These are phyloP conservation scores for Dryadomyces sulphureus DNA, from an alignment of 2,329 filamentous ascomycete genomes.

Conservation along the genomic window DNA sequence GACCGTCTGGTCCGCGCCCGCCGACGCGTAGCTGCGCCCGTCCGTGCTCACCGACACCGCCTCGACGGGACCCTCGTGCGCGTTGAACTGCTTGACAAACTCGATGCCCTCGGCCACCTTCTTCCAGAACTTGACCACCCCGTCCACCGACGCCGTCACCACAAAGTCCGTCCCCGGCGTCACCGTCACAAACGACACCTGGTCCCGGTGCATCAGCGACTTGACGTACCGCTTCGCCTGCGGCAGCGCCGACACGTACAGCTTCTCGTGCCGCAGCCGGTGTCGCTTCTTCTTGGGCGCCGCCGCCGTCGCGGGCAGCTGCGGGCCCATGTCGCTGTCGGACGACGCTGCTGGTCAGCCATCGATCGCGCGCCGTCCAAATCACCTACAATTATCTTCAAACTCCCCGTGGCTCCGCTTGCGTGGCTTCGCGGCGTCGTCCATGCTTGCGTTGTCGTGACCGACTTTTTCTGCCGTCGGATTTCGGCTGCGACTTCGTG, in stretches of 20 bases:
- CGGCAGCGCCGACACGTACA: constrained; percentile 84
- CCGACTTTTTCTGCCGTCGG: too few relatives aligned
- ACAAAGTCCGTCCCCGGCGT: constrained; percentile 89
- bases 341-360: too few relatives aligned
- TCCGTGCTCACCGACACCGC: constrained; percentile 78
- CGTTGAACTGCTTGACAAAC: constrained; percentile 95
- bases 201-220: constrained; percentile 97
- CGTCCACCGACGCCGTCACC: constrained; percentile 84
- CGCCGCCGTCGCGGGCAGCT: constrained; percentile 63
- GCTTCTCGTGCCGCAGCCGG: constrained; percentile 83
- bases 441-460: constrained; percentile 4
- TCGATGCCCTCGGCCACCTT: constrained; percentile 82
- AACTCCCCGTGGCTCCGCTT: constrained; percentile 45
- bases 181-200: constrained; percentile 73
- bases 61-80: constrained; percentile 72
- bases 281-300: constrained; percentile 75
- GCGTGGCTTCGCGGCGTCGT: constrained; percentile 21
- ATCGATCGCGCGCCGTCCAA: too few relatives aligned
- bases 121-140: constrained; percentile 99
- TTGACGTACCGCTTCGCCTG: constrained; percentile 73
- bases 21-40: constrained; percentile 85
- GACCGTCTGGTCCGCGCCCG: constrained; percentile 61
- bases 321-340: constrained; percentile 82
- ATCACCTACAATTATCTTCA: too few relatives aligned
- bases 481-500: neutral